Conservation (phyloP, 2,329 filamentous ascomycete genomes). For the Juglanconis juglandina region DNA sequence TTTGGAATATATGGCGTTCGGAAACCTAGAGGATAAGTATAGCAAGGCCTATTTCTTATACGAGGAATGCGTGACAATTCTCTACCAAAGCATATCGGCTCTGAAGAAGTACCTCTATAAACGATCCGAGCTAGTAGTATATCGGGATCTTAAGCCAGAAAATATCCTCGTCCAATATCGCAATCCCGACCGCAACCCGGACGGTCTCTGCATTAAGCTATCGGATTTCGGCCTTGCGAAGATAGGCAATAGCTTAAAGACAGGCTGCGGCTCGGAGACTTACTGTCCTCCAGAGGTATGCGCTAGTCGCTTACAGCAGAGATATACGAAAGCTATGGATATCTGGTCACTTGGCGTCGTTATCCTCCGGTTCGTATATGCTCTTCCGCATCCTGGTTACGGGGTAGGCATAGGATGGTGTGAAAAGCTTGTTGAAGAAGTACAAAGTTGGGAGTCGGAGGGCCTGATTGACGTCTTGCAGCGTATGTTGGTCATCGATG, state of each 20-base stretch:
- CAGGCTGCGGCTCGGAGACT: not conserved
- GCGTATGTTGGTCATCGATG: not conserved
- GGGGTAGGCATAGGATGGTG: not conserved
- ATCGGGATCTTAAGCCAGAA: not conserved
- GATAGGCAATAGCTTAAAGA: not conserved
- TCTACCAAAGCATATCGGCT: not conserved
- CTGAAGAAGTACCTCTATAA: not conserved
- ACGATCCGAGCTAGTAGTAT: not conserved
- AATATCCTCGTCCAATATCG: not conserved
- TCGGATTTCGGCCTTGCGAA: not conserved
- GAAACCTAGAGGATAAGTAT: not conserved
- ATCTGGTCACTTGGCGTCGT: conserved; percentile 9
- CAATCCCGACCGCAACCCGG: not conserved
- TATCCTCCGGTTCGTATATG: not conserved
- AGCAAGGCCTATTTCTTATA: not conserved
- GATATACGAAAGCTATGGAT: conserved; percentile 7
- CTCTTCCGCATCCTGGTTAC: not conserved
- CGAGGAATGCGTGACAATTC: not conserved
- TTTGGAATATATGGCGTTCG: not conserved
- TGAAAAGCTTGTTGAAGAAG: not conserved
- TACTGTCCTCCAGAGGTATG: conserved; percentile 3
- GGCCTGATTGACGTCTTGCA: not conserved
- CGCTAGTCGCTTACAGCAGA: no score
- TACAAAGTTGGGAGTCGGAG: not conserved
- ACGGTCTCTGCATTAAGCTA: not conserved